Base-by-base conservation (phyloP, 1,139 yeast genomes). In the Magnusiomyces magnusii region DNA sequence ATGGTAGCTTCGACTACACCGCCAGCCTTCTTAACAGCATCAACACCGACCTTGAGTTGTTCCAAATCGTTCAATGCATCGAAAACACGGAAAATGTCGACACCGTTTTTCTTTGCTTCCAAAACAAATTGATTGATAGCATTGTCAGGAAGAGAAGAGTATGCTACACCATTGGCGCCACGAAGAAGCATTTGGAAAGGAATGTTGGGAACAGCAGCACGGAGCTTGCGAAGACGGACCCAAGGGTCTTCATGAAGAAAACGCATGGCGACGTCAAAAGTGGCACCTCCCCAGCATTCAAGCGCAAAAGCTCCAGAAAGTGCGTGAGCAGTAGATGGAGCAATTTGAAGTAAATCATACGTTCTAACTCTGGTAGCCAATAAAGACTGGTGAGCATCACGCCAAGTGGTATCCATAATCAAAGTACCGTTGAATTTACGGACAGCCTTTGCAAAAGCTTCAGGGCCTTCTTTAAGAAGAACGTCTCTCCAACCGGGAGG, bases 281-380 rank as follows among this genome's bases (percentile, higher is more conserved):
- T 93, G 60, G 99, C 99, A 76, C 99, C 99, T 76, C 99, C 99
- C 99, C 99, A 93, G 79, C 98, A 93, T 78, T 93, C 99, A 59
- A 93, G 79, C 19, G 99, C 95, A 75, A 90, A 93, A 1, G 96
- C 95, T 61, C 95, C 95, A 64, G 87, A 77, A 68, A 91, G 77
- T 23, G 97, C 98, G 71, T 87, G 85, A 1, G 97, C 89, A 36
- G 99, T 93, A 58, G 95, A 83, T 60, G 92, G 93, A 25, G 99
- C 99, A 77, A 95, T 89, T 65, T 91, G 88, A 60, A 86, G 78
- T 69, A 93, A 78, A 74, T 93, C 99, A 68, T 87, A 82, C 31
- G 99, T 95, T 77, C 99, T 86, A 49, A 93, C 95, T 76, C 99
- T 87, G 51, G 99, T 95, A 7, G 99, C 99, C 68, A 93, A 80